Evolutionary conservation across 805 yeast genomes (phyloP).

Genomic region (Nakazawaea peltata): DNA sequence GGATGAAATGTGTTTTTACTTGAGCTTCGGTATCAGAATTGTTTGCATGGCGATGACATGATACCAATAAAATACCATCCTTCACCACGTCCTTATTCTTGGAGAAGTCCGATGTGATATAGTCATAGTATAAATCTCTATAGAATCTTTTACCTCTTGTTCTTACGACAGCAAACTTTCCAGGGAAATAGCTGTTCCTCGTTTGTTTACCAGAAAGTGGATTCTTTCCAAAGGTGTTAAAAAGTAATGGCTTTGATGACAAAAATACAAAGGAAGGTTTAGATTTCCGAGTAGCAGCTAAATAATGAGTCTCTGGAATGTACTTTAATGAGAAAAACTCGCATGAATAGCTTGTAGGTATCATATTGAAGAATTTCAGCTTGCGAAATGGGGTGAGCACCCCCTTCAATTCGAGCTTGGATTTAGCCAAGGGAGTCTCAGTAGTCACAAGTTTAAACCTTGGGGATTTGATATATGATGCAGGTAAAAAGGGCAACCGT

Average conservation of each 20-base stretch:
- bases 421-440: conserved; percentile 11
- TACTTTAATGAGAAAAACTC: conserved; percentile 12
- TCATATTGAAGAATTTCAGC: not conserved
- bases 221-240: conserved; percentile 24
- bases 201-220: not conserved
- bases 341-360: not conserved
- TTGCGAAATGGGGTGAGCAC: conserved; percentile 1
- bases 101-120: too few species aligned
- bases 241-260: conserved; percentile 22
- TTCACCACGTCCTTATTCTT: not conserved
- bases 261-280: conserved; percentile 20
- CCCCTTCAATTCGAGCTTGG: conserved; percentile 16
- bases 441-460: conserved; percentile 6
- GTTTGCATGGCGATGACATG: too few species aligned
- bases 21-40: too few species aligned
- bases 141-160: not conserved
- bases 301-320: conserved; percentile 15
- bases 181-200: conserved; percentile 22
- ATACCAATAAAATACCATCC: conserved; percentile 1
- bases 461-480: conserved; percentile 13
- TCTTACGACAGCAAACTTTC: conserved; percentile 18
- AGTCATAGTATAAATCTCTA: conserved; percentile 1
- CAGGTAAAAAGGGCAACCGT: conserved; percentile 15
- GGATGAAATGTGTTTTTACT: too few species aligned
- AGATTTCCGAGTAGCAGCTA: conserved; percentile 22